phyloP scores from a whole-genome alignment of 2,329 filamentous ascomycete genomes.

The Fusarium miscanthi region DNA sequence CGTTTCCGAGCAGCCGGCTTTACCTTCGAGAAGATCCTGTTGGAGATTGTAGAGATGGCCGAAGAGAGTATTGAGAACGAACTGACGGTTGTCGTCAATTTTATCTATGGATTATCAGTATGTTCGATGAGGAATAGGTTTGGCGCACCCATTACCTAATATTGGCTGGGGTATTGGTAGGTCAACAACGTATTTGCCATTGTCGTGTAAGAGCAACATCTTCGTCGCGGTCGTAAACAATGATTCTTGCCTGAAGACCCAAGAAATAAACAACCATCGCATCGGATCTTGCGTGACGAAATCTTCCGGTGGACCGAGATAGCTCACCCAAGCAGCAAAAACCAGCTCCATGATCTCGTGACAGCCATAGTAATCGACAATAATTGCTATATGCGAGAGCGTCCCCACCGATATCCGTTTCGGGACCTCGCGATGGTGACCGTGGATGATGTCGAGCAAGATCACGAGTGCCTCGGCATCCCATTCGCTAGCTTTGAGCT shows the following conservation, averaged over 20 bases:
- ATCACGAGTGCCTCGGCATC: slow-evolving; percentile 45
- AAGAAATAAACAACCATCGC: slow-evolving; percentile 22
- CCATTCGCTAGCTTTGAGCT: slow-evolving; percentile 38
- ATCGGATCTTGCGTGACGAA: slow-evolving; percentile 7
- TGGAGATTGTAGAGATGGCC: slow-evolving; percentile 15
- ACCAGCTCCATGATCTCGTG: slow-evolving; percentile 41
- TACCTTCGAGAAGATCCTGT: slow-evolving; percentile 17
- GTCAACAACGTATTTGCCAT: slow-evolving; percentile 10
- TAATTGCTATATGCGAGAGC: slow-evolving; percentile 43
- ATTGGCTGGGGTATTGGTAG: slow-evolving; percentile 26
- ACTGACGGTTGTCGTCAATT: slow-evolving; percentile 14
- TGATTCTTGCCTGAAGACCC: slow-evolving; percentile 11
- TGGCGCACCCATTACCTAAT: background rate
- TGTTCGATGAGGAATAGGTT: fast-evolving
- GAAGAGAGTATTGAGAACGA: slow-evolving; percentile 16
- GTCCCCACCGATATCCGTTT: slow-evolving; percentile 34
- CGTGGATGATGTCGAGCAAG: slow-evolving; percentile 47
- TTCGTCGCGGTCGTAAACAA: slow-evolving; percentile 1
- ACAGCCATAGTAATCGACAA: slow-evolving; percentile 49
- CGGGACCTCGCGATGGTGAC: slow-evolving; percentile 40
- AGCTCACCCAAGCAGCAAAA: slow-evolving; percentile 11
- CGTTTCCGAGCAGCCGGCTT: slow-evolving; percentile 16
- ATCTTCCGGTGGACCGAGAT: background rate
- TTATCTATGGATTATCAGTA: background rate
- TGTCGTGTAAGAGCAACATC: slow-evolving; percentile 3